phyloP scores from a whole-genome alignment of 768 basidiomycete genomes.

The Suillus sp. region DNA sequence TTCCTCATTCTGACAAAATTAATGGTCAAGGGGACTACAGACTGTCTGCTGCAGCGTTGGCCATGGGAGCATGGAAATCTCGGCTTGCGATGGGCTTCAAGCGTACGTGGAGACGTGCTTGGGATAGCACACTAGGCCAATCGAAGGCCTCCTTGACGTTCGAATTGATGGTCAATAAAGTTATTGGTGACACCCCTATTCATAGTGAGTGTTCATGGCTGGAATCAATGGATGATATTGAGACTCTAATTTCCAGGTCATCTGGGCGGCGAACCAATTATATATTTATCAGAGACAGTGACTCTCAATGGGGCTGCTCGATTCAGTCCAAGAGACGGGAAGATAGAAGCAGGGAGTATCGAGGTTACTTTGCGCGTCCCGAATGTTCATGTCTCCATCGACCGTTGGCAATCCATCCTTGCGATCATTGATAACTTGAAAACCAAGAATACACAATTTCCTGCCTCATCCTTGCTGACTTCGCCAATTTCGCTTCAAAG shows the following conservation, averaged over 20 bases:
- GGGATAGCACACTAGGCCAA: constrained; percentile 69
- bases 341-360: constrained; percentile 55
- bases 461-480: not conserved
- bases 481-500: constrained; percentile 1
- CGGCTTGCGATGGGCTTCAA: constrained; percentile 60
- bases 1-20: constrained; percentile 15
- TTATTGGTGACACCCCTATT: constrained; percentile 44
- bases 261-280: constrained; percentile 38
- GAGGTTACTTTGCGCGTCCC: constrained; percentile 21
- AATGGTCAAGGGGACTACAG: constrained; percentile 19
- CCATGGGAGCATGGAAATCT: constrained; percentile 64
- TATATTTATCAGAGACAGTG: constrained; percentile 49
- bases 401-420: constrained; percentile 8
- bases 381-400: constrained; percentile 5
- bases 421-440: not conserved
- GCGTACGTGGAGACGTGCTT: constrained; percentile 67
- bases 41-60: constrained; percentile 40
- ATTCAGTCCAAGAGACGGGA: constrained; percentile 60
- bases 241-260: constrained; percentile 15
- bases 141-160: constrained; percentile 60
- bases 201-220: not conserved
- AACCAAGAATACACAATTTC: not conserved
- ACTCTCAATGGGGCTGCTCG: constrained; percentile 49
- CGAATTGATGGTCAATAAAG: constrained; percentile 48
- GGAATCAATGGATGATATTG: not conserved